A percentile compares a stretch with the other conserved stretches of the same genome.
Evolutionary conservation across 306 rosid species (phyloP).

Genomic region (Glycyrrhiza uralensis): DNA sequence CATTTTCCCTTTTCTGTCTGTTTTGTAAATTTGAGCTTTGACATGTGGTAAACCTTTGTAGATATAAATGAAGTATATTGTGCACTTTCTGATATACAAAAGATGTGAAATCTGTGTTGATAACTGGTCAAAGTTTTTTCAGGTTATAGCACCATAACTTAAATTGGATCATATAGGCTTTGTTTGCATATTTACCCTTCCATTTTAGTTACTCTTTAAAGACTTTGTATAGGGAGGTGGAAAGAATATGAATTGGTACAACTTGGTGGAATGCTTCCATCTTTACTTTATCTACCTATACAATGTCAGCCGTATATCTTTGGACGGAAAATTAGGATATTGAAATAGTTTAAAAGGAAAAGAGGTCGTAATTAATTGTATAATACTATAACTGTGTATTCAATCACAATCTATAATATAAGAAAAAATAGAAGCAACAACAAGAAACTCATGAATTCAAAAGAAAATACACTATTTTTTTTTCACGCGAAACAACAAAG

Average conservation of each 20-base stretch:
- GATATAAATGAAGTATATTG: not conserved
- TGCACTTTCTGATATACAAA: not conserved
- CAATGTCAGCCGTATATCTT: no score
- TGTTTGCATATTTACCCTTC: not conserved
- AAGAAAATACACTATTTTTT: not conserved
- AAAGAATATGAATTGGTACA: not conserved
- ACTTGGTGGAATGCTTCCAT: not conserved
- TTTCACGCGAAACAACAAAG: slow-evolving; percentile 8
- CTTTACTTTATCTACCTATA: no score
- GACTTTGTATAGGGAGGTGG: not conserved
- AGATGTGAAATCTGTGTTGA: not conserved
- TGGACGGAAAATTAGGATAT: not conserved
- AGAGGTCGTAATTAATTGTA: not conserved
- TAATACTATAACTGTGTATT: not conserved
- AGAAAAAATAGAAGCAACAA: not conserved
- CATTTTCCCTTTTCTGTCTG: not conserved
- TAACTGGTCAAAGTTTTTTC: not conserved
- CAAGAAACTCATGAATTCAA: not conserved
- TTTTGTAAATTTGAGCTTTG: not conserved
- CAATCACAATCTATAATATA: slow-evolving; percentile 10
- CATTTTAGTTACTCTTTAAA: not conserved
- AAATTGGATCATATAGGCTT: not conserved
- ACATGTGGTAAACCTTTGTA: not conserved
- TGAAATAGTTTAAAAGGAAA: not conserved
- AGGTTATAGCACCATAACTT: not conserved